phyloP scores from a whole-genome alignment of 345 rosid genomes.

The Turritis glabra region DNA sequence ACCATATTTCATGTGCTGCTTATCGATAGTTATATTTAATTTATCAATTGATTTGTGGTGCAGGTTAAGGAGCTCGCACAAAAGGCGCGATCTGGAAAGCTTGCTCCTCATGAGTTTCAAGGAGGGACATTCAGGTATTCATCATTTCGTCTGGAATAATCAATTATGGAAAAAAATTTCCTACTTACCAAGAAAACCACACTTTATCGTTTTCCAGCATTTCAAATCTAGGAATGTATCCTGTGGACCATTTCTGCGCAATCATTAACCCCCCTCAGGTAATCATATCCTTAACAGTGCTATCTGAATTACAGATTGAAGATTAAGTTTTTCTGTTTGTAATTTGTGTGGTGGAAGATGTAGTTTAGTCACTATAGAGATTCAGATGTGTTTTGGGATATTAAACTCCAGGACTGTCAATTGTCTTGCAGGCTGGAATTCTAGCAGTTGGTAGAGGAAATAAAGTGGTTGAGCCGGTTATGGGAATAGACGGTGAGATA shows the following conservation, averaged over 20 bases:
- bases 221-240: constrained; percentile 99
- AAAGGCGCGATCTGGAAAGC: constrained; percentile 92
- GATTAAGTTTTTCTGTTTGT: neutral
- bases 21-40: neutral
- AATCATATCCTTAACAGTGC: constrained; percentile 25
- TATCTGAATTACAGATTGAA: neutral
- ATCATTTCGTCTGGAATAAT: neutral
- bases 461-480: constrained; percentile 71
- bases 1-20: neutral
- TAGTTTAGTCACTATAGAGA: constrained; percentile 8
- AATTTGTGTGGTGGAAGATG: neutral
- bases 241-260: constrained; percentile 89
- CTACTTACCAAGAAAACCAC: constrained; percentile 11
- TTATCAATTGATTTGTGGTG: constrained; percentile 14
- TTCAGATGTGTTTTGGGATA: neutral
- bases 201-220: constrained; percentile 61
- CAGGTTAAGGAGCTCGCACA: constrained; percentile 95
- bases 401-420: neutral
- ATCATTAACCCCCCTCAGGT: constrained; percentile 99
- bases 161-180: neutral
- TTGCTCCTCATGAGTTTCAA: constrained; percentile 85
- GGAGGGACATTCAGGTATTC: constrained; percentile 96
- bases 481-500: constrained; percentile 70
- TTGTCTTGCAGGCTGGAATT: constrained; percentile 75
- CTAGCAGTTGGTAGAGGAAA: constrained; percentile 97